phyloP scores from a whole-genome alignment of 31 red algal genomes.

The Porphyra umbilicalis region DNA sequence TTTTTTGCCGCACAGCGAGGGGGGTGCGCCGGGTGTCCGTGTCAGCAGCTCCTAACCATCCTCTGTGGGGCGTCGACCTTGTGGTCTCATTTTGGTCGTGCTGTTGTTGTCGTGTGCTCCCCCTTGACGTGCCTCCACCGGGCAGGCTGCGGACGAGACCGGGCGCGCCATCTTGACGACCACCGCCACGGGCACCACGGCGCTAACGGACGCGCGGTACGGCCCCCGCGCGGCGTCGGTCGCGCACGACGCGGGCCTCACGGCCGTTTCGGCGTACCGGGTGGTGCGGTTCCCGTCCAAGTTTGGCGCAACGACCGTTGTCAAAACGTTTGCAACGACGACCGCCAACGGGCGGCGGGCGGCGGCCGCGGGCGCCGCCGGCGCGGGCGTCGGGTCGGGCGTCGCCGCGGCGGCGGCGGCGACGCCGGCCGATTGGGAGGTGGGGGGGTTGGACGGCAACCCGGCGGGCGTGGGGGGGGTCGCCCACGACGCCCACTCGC shows the following conservation, averaged over 20 bases:
- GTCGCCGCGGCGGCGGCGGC: neutral
- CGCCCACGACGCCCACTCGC: no score
- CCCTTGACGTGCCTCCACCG: no score
- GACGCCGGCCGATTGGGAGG: neutral
- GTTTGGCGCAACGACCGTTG: neutral
- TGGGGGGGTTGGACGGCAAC: neutral
- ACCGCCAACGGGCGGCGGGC: neutral
- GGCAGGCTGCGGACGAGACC: neutral
- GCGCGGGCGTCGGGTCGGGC: neutral
- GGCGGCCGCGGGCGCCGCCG: neutral
- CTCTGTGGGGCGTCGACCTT: no score
- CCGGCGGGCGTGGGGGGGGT: neutral
- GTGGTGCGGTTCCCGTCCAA: neutral
- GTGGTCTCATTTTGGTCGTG: no score
- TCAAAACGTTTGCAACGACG: neutral
- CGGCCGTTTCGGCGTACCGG: neutral
- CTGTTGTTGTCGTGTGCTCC: no score
- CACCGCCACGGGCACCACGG: neutral
- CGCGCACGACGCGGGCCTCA: neutral
- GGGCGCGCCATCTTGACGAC: neutral
- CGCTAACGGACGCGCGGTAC: neutral
- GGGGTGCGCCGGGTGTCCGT: no score
- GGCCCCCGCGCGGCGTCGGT: neutral
- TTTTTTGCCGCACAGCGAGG: no score
- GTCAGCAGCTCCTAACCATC: no score